Percentiles rank a stretch among this genome's conserved stretches.
Conservation (phyloP, 139 green algal genomes). For the Chloropicon primus region DNA sequence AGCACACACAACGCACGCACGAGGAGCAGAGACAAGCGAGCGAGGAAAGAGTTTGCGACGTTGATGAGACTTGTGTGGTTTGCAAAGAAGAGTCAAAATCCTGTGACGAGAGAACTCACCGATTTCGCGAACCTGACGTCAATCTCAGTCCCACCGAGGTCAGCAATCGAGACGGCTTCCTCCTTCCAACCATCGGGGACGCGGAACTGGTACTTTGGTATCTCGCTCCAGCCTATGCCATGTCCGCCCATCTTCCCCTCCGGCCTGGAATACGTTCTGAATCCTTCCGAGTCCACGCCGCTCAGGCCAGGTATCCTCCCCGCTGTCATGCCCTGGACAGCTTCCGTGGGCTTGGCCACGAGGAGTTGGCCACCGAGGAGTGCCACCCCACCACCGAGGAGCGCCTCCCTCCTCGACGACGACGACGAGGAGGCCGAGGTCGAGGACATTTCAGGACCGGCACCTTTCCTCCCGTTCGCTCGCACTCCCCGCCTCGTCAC, state of each 20-base stretch:
- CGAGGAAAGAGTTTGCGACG: too few relatives aligned
- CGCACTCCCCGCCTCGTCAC: too few relatives aligned
- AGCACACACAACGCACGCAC: too few relatives aligned
- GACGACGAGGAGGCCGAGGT: too few relatives aligned
- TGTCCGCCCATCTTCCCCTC: slow-evolving; percentile 74
- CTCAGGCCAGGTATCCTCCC: slow-evolving; percentile 57
- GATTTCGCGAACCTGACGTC: slow-evolving; percentile 59
- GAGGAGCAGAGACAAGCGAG: too few relatives aligned
- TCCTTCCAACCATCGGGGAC: slow-evolving; percentile 49
- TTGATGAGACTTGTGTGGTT: too few relatives aligned
- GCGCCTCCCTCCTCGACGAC: not conserved
- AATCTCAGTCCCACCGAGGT: slow-evolving; percentile 79
- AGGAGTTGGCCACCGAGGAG: too few relatives aligned
- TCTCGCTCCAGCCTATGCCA: slow-evolving; percentile 83
- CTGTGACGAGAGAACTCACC: not conserved
- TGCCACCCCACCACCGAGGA: too few relatives aligned
- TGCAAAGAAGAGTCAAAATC: too few relatives aligned
- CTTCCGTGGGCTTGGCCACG: slow-evolving; percentile 14
- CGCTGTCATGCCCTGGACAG: slow-evolving; percentile 60
- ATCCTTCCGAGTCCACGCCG: slow-evolving; percentile 41
- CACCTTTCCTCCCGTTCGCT: too few relatives aligned
- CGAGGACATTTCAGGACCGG: too few relatives aligned
- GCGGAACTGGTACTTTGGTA: slow-evolving; percentile 73
- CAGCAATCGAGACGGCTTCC: slow-evolving; percentile 85
- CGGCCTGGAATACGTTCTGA: slow-evolving; percentile 56